Base-by-base conservation (phyloP, 2,329 filamentous ascomycete genomes). In the Sphaceloma murrayae region DNA sequence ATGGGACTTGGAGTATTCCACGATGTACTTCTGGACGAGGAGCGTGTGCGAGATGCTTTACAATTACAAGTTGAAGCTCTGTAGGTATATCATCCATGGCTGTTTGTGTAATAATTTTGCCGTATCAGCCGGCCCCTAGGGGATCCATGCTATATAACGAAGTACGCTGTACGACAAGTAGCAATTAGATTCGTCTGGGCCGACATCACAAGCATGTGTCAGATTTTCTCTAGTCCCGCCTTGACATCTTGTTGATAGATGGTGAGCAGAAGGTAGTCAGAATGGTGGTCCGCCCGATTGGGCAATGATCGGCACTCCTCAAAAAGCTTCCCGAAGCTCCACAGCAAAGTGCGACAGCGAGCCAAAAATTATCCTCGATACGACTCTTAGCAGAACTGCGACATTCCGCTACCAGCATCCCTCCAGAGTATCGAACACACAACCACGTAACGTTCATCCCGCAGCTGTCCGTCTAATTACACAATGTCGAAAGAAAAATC, bases 401-500 rank as follows among this genome's bases (percentile, higher is more conserved):
- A n/a, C n/a, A n/a, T n/a, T n/a, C n/a, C n/a, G n/a, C n/a, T n/a
- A n/a, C n/a, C n/a, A n/a, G n/a, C n/a, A n/a, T n/a, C n/a, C n/a
- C n/a, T n/a, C n/a, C n/a, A n/a, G n/a, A n/a, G n/a, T n/a, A n/a
- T n/a, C n/a, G n/a, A n/a, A 22, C 19, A 38, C 31, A 38, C 34
- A 19, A 16, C 17, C 7, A 17, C 4, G 9, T 9, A 34, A 17
- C 14, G 3, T 6, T 26, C 4, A 26, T 11, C 18, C 18, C 21
- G 16, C n/a, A n/a, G n/a, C n/a, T n/a, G n/a, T n/a, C n/a, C n/a
- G 6, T 24, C 16, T 17, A 31, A 9, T 29, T 16, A 26, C 45
- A 56, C 48, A 53, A 63, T 63, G 61, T 56, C 58, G 43, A 64
- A 63, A 48, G 57, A 58, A 50, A 64, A 66, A 51, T 52, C 58